phyloP scores from a whole-genome alignment of 352 stramenopile species.

The Phytophthora fragariaefolia region DNA sequence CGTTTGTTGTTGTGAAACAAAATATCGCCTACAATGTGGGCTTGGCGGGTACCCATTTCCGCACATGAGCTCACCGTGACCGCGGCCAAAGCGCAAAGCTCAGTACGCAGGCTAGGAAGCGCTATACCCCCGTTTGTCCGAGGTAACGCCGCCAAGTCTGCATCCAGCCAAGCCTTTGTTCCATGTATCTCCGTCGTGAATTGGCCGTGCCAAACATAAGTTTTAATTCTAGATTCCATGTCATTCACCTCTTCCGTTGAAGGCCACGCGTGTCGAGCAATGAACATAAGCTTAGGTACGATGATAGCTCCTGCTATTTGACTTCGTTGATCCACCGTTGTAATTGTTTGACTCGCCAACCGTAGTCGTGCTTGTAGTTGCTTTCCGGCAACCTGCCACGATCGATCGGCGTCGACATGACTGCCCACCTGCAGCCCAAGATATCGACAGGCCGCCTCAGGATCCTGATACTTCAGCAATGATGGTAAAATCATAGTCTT shows the following conservation, averaged over 20 bases:
- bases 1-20: not conserved
- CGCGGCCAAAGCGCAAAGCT: not conserved
- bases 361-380: not conserved
- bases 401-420: not conserved
- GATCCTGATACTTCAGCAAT: not conserved
- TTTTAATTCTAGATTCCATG: not conserved
- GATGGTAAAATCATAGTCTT: not conserved
- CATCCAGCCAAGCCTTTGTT: not conserved
- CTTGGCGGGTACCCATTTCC: not conserved
- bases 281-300: not conserved
- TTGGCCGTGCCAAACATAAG: not conserved
- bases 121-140: not conserved
- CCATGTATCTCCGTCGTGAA: not conserved
- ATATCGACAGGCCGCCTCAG: not conserved
- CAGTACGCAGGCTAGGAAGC: not conserved
- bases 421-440: too few relatives aligned
- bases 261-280: not conserved
- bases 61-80: not conserved
- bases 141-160: not conserved
- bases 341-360: not conserved
- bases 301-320: not conserved
- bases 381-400: not conserved
- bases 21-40: not conserved
- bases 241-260: not conserved
- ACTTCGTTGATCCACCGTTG: slow-evolving; percentile 3